Evolutionary conservation across 2,329 filamentous ascomycete genomes (phyloP), one percentile per base, ranked within the genome.

Genomic region (Penicillium frequentans): DNA sequence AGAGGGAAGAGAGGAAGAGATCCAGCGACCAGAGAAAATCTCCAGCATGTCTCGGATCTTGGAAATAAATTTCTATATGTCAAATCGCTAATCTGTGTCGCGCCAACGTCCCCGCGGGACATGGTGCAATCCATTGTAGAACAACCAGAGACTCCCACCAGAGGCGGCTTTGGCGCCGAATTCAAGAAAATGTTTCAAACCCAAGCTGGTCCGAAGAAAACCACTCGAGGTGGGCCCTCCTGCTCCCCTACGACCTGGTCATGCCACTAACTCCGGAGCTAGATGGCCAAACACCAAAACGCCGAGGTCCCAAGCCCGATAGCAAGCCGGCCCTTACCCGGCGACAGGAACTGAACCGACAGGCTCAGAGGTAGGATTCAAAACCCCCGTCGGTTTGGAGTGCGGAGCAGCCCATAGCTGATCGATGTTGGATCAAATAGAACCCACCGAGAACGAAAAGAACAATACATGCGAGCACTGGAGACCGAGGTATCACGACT

Each of bases 391-490:
- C 3, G 4, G n/a, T 13, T 11, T 7, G 16, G 14, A n/a, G 35
- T n/a, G 13, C 35, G 13, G 16, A n/a, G 4, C 16, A 37, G 16
- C 16, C 13, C 14, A 37, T 37, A 16, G 35, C 35, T 37, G 35
- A 37, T n/a, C 16, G 35, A 31, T 19, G 19, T 14, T 31, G 29
- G 29, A 14, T 31, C 10, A 37, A 37, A 37, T n/a, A 96, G 95
- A 71, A 98, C 95, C 19, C 95, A 99, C 75, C 91, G 95, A 55
- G 95, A 98, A 77, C 87, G 95, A 64, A 98, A 98, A 74, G 95
- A 98, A 76, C 84, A 92, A 67, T 98, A 98, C 74, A 96, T 97
- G 79, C 96, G 96, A 74, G 87, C 90, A 11, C 84, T 98, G 16
- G 95, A 99, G 75, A 88, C 93, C 69, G 92, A 98, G 76, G 90